Evolutionary conservation across 2,329 filamentous ascomycete species (phyloP), one percentile per base, ranked within the genome.

Genomic region (Trichoderma atroviride): DNA sequence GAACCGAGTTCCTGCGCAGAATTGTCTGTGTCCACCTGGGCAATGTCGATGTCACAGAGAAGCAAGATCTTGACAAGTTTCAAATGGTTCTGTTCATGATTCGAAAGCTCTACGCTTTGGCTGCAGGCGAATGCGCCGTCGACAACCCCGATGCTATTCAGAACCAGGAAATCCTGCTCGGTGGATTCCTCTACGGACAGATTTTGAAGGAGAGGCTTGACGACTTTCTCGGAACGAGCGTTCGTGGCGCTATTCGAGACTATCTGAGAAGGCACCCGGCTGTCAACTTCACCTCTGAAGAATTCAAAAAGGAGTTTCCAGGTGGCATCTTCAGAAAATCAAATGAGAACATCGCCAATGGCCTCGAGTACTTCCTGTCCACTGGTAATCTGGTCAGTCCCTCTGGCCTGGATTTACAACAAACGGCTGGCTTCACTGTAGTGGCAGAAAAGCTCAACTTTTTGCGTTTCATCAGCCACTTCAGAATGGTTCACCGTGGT

Each of bases 401-500:
- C 16, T 97, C 93, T 35, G 96, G 96, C 73, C 86, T 99, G 52
- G 96, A 99, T 85, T 81, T 97, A 76, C 96, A 98, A 78, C 96
- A 99, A 80, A 91, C 91, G 0, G 96, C 95, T 14, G 96, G 96
- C 72, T 99, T 97, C 80, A 97, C 93, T 0, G 94, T 99, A 62
- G 94, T 98, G 63, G 96, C 96, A 3, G 96, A 99, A 79, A 98
- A 98, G 86, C 95, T 99, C 78, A 99, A 99, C 83, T 99, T 98
- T 79, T 89, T 97, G 76, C 93, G 96, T 76, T 99, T 98, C 83
- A 97, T 99, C 83, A 96, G 93, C 80, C 96, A 99, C 81, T 99
- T 99, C 87, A 92, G 96, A 74, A 97, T 97, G 94, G 93, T 99
- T 69, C 96, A 99, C 83, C 90, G 96, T 89, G 96, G 96, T 85